These are phyloP conservation scores for Penicillium robsamsonii DNA, from an alignment of 495 filamentous ascomycete genomes.

Conservation along the genomic window DNA sequence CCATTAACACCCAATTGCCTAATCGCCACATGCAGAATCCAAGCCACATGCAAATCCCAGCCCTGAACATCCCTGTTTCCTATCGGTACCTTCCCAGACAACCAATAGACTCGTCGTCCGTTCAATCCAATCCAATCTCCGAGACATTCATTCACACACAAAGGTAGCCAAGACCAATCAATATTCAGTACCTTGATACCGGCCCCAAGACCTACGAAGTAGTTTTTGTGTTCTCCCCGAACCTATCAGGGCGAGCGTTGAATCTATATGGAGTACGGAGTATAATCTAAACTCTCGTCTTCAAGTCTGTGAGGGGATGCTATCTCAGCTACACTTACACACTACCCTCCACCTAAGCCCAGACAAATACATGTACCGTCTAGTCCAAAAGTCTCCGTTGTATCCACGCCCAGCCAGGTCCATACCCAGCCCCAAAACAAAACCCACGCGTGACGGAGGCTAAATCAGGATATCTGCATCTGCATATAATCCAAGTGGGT, in stretches of 20 bases:
- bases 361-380: too few species aligned
- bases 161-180: neutral
- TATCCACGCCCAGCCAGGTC: neutral
- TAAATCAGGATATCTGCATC: slow-evolving; percentile 4
- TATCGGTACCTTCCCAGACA: neutral
- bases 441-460: neutral
- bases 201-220: neutral
- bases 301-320: too few species aligned
- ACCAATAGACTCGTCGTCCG: neutral
- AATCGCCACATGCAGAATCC: neutral
- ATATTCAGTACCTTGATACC: neutral
- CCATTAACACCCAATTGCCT: neutral
- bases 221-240: neutral
- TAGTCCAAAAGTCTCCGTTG: neutral
- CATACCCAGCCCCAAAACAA: neutral
- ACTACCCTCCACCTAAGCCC: neutral
- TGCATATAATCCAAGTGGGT: neutral
- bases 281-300: neutral
- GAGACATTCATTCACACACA: neutral
- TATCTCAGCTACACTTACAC: too few species aligned
- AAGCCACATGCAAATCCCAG: neutral
- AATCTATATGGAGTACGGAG: too few species aligned
- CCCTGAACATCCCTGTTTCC: neutral
- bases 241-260: neutral
- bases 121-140: neutral